A percentile compares a stretch with the other conserved stretches of the same genome.
phyloP scores from a whole-genome alignment of 2,329 filamentous ascomycete genomes.

The Pseudocercospora vitis region DNA sequence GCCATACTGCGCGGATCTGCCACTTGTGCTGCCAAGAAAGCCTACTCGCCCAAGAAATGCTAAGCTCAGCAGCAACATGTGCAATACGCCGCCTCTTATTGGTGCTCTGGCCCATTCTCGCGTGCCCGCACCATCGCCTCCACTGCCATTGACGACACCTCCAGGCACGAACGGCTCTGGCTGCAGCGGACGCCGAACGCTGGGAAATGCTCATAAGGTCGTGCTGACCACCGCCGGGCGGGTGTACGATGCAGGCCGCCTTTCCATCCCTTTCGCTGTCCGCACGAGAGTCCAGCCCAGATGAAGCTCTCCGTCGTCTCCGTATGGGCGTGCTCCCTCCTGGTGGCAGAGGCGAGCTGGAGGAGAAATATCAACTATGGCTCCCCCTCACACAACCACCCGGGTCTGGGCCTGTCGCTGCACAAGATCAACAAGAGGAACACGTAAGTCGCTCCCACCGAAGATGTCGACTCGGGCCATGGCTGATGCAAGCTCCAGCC shows the following conservation, averaged over 20 bases:
- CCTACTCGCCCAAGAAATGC: background rate
- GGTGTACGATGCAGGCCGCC: background rate
- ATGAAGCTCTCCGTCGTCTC: constrained; percentile 22
- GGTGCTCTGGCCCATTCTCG: background rate
- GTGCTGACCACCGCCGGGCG: background rate
- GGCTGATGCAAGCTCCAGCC: constrained; percentile 30
- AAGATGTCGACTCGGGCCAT: no score
- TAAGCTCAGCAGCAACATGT: constrained; percentile 7
- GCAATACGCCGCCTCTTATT: constrained; percentile 1
- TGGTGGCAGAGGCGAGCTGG: constrained; percentile 30
- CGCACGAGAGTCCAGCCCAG: constrained; percentile 2
- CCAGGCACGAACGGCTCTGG: background rate
- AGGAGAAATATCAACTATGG: constrained; percentile 64
- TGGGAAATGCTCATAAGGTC: background rate
- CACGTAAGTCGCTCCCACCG: constrained; percentile 14
- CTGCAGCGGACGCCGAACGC: background rate
- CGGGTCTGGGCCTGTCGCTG: constrained; percentile 63
- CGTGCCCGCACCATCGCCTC: background rate
- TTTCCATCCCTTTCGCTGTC: background rate
- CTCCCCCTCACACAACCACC: constrained; percentile 65
- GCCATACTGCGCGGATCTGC: no score
- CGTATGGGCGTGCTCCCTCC: constrained; percentile 17
- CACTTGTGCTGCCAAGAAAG: constrained; percentile 6
- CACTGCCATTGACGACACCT: constrained; percentile 1
- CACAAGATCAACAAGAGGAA: constrained; percentile 60